Evolutionary conservation across 257 asterid species (phyloP).

Genomic region (Ilex asprella): DNA sequence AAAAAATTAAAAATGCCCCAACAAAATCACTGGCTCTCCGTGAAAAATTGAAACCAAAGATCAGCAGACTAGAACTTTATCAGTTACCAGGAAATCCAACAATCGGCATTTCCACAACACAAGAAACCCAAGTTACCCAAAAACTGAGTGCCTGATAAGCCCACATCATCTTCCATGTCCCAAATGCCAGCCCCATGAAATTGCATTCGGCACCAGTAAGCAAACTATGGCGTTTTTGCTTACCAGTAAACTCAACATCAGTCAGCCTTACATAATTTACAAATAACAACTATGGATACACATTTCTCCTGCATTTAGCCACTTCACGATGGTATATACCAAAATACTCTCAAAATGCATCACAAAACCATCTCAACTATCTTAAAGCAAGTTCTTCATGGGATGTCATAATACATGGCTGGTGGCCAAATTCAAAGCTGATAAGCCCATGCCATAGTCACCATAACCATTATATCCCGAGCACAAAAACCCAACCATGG

Average conservation of each 20-base stretch:
- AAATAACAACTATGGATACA: conserved; percentile 19
- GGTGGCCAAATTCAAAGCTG: conserved; percentile 12
- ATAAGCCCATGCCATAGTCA: conserved; percentile 15
- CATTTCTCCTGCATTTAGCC: conserved; percentile 6
- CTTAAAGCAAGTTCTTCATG: too few species aligned
- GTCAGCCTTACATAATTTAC: conserved; percentile 9
- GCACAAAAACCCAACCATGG: conserved; percentile 19
- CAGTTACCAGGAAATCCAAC: not conserved
- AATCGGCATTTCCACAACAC: not conserved
- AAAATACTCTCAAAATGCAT: conserved; percentile 16
- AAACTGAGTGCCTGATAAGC: too few species aligned
- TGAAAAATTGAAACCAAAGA: conserved; percentile 1
- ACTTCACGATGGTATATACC: not conserved
- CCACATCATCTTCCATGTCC: too few species aligned
- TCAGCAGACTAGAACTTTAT: not conserved
- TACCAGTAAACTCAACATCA: conserved; percentile 19
- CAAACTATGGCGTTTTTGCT: not conserved
- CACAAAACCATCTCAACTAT: conserved; percentile 5
- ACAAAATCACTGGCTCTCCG: conserved; percentile 1
- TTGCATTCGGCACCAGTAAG: conserved; percentile 22
- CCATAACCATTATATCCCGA: conserved; percentile 19
- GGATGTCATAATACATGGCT: conserved; percentile 8
- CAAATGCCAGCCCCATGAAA: conserved; percentile 1
- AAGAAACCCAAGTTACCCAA: too few species aligned
- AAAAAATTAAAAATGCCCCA: not conserved